A percentile compares a stretch with the other conserved stretches of the same genome.
These are phyloP conservation scores for Metarhizium sp. DNA, from an alignment of 2,329 filamentous ascomycete genomes.

Conservation along the genomic window DNA sequence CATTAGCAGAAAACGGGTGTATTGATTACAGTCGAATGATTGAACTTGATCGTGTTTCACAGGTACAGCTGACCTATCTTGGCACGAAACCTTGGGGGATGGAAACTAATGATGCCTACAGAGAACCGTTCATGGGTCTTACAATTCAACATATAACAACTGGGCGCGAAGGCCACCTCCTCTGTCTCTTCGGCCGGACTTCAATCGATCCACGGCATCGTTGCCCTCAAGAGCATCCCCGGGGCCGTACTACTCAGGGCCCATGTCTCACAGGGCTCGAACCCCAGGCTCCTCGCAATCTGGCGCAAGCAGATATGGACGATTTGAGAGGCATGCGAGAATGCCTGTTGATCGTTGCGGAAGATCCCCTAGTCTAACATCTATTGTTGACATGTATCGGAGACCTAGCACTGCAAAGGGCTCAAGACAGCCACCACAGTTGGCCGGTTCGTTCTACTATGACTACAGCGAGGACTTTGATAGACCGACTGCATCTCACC, in stretches of 20 bases:
- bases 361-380: constrained; percentile 39
- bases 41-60: constrained; percentile 37
- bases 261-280: constrained; percentile 17
- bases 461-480: constrained; percentile 46
- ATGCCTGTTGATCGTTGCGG: constrained; percentile 26
- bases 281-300: constrained; percentile 27
- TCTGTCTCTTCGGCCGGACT: constrained; percentile 28
- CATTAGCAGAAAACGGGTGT: constrained; percentile 35
- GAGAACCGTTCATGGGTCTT: constrained; percentile 35
- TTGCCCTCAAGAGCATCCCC: constrained; percentile 23
- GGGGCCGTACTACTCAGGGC: constrained; percentile 12
- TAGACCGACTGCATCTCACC: constrained; percentile 14
- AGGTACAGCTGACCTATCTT: constrained; percentile 22
- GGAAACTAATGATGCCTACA: constrained; percentile 15
- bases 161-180: constrained; percentile 27
- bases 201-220: constrained; percentile 31
- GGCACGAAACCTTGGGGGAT: not conserved
- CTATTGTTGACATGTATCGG: constrained; percentile 39
- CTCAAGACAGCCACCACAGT: constrained; percentile 17
- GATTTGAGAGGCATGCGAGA: constrained; percentile 22
- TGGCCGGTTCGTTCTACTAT: constrained; percentile 35
- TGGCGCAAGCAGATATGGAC: constrained; percentile 13
- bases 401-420: constrained; percentile 17
- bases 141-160: constrained; percentile 27
- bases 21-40: constrained; percentile 42